phyloP scores from a whole-genome alignment of 2,329 filamentous ascomycete species.

The Leptographium galeiforme region DNA sequence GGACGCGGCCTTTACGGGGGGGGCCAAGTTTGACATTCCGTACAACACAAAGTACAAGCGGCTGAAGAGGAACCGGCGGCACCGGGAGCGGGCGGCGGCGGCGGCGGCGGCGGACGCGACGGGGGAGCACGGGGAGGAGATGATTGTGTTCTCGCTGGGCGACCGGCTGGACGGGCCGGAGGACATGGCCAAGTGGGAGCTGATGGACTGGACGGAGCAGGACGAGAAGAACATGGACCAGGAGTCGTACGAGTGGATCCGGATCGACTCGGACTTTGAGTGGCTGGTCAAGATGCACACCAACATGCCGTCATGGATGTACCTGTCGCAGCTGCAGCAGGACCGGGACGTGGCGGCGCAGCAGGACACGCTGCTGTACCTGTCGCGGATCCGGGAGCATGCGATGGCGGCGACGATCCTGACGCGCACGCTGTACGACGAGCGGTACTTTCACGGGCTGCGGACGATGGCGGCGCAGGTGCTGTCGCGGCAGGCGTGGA shows the following conservation, averaged over 20 bases:
- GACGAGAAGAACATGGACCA: constrained; percentile 86
- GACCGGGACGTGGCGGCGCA: constrained; percentile 93
- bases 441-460: constrained; percentile 86
- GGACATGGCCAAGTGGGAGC: constrained; percentile 69
- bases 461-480: constrained; percentile 71
- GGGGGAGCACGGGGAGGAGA: constrained; percentile 46
- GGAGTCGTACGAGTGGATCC: constrained; percentile 97
- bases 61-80: constrained; percentile 71
- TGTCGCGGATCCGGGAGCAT: constrained; percentile 54
- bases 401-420: constrained; percentile 81
- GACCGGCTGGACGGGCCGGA: constrained; percentile 76
- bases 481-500: constrained; percentile 56
- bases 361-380: constrained; percentile 62
- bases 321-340: constrained; percentile 90
- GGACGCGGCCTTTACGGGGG: constrained; percentile 44
- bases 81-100: constrained; percentile 62
- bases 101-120: constrained; percentile 43
- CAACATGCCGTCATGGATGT: constrained; percentile 92
- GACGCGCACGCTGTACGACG: constrained; percentile 78
- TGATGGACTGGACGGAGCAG: constrained; percentile 80
- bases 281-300: constrained; percentile 81
- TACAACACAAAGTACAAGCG: constrained; percentile 99
- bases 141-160: constrained; percentile 75
- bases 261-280: constrained; percentile 95
- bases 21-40: constrained; percentile 75